A percentile compares a stretch with the other conserved stretches of the same genome.
Conservation (phyloP, 805 yeast genomes). For the Candida morakotiae region DNA sequence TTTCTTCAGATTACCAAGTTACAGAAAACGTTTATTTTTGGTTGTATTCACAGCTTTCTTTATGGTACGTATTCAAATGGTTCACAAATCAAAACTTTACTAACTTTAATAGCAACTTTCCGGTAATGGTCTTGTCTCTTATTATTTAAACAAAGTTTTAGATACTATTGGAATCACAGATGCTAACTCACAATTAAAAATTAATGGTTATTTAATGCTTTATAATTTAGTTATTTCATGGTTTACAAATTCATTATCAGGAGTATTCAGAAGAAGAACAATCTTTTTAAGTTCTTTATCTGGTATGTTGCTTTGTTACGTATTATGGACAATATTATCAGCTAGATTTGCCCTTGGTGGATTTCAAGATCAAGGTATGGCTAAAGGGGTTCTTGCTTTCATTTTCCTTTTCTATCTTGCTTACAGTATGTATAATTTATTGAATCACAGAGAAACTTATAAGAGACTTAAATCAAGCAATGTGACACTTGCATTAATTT, state of each 20-base stretch:
- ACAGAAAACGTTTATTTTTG: conserved; percentile 41
- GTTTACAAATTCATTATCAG: conserved; percentile 16
- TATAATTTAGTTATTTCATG: conserved; percentile 37
- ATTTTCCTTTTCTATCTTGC: conserved; percentile 20
- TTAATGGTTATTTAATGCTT: conserved; percentile 49
- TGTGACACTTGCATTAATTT: no score
- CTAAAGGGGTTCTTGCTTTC: conserved; percentile 20
- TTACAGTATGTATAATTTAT: conserved; percentile 19
- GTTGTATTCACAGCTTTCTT: conserved; percentile 27
- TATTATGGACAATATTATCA: conserved; percentile 23
- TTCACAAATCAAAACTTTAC: no score
- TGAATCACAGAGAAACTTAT: no score
- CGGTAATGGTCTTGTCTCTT: conserved; percentile 51
- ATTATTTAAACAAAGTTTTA: conserved; percentile 48
- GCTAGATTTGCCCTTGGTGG: conserved; percentile 17
- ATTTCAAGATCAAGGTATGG: conserved; percentile 12
- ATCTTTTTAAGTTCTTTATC: conserved; percentile 22
- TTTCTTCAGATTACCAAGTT: conserved; percentile 33
- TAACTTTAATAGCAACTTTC: conserved; percentile 28
- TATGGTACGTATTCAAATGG: conserved; percentile 15
- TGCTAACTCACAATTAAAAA: conserved; percentile 40
- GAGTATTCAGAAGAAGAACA: conserved; percentile 24
- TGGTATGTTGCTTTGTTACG: conserved; percentile 22
- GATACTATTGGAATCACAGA: conserved; percentile 50
- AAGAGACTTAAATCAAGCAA: no score